Evolutionary conservation across 768 basidiomycete species (phyloP).

Genomic region (Suillus sp.): DNA sequence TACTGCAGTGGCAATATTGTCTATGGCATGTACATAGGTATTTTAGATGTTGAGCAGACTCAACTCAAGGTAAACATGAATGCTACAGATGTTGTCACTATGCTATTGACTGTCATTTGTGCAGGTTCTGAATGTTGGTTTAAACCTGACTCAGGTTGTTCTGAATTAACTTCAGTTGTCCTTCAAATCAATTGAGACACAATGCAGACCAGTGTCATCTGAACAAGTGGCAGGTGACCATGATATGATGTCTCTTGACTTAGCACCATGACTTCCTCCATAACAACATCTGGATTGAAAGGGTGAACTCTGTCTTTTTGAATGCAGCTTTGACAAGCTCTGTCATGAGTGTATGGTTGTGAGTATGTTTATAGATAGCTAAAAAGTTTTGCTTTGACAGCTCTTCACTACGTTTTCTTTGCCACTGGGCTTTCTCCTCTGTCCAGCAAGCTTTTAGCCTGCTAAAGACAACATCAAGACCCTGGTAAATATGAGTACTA

Average conservation of each 20-base stretch:
- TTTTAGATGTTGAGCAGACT: neutral
- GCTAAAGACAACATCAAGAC: constrained; percentile 40
- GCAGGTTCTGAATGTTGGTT: neutral
- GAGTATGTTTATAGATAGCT: constrained; percentile 36
- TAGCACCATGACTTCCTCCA: constrained; percentile 23
- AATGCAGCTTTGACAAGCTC: constrained; percentile 27
- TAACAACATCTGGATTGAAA: constrained; percentile 24
- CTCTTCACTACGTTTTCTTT: constrained; percentile 21
- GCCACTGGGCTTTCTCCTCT: constrained; percentile 36
- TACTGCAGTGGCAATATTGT: neutral
- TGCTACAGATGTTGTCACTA: neutral
- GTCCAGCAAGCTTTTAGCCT: constrained; percentile 33
- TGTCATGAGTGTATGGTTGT: constrained; percentile 31
- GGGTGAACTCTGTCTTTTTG: constrained; percentile 29
- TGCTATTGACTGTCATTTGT: neutral
- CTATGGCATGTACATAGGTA: constrained; percentile 4
- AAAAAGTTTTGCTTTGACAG: constrained; percentile 41
- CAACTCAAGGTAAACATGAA: neutral
- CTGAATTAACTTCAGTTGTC: constrained; percentile 9
- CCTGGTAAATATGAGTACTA: constrained; percentile 45
- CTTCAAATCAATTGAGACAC: constrained; percentile 13
- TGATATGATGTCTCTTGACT: constrained; percentile 12
- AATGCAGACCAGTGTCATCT: constrained; percentile 10
- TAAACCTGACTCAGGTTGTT: neutral
- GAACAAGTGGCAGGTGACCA: constrained; percentile 5